Evolutionary conservation across 257 asterid species (phyloP).

Genomic region (Marsdenia floribunda): DNA sequence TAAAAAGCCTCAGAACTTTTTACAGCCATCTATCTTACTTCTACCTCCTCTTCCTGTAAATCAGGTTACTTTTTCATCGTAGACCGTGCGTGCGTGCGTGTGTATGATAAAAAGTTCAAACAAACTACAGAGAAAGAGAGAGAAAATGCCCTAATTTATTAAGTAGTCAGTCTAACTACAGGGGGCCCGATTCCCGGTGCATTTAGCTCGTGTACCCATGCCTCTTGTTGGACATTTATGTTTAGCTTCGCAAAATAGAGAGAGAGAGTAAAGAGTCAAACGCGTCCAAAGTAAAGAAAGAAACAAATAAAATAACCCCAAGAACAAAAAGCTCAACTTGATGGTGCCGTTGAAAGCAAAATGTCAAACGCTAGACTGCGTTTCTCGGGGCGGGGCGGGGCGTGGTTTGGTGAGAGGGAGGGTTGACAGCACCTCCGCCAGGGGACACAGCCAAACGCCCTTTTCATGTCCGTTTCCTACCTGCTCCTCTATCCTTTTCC

Average conservation of each 20-base stretch:
- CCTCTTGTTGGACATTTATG: not conserved
- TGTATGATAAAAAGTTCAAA: not conserved
- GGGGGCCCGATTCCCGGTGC: not conserved
- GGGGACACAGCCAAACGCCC: slow-evolving; percentile 13
- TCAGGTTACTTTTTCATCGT: not conserved
- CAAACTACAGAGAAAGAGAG: not conserved
- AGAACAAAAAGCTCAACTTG: slow-evolving; percentile 24
- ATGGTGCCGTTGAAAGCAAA: slow-evolving; percentile 88
- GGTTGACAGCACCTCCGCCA: slow-evolving; percentile 31
- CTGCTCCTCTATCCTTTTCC: slow-evolving; percentile 19
- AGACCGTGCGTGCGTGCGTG: not conserved
- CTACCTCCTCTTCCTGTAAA: not conserved
- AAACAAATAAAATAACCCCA: slow-evolving; percentile 6
- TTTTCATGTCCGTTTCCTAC: slow-evolving; percentile 37
- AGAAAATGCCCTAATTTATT: not conserved
- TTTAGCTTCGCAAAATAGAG: not conserved
- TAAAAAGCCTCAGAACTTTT: not conserved
- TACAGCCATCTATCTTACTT: slow-evolving; percentile 1
- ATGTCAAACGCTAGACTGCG: slow-evolving; percentile 78
- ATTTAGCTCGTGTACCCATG: not conserved
- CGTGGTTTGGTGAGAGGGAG: not conserved
- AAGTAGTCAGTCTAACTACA: not conserved
- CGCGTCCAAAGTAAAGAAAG: slow-evolving; percentile 1
- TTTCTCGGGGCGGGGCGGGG: slow-evolving; percentile 29
- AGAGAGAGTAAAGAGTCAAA: not conserved